A percentile compares a stretch with the other conserved stretches of the same genome.
Evolutionary conservation across 495 filamentous ascomycete genomes (phyloP).

Genomic region (Chlorociboria aeruginascens): DNA sequence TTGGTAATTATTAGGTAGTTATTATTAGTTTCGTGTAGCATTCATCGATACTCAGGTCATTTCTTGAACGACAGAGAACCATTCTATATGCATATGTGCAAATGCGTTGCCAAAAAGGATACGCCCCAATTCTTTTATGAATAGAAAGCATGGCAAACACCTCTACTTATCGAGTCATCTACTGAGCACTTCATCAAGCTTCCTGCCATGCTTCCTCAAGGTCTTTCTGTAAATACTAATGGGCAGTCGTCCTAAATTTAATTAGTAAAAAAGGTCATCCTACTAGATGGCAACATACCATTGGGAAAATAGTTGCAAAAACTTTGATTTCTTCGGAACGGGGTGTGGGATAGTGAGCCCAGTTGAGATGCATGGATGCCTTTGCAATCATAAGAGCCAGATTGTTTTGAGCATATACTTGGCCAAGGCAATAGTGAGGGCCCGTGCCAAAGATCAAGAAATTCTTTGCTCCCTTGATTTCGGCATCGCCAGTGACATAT

Average conservation of each 20-base stretch:
- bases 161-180: background rate
- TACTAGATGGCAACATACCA: slow-evolving; percentile 44
- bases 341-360: slow-evolving; percentile 75
- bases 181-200: background rate
- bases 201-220: slow-evolving; percentile 2
- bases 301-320: slow-evolving; percentile 95
- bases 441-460: slow-evolving; percentile 95
- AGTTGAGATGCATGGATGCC: slow-evolving; percentile 82
- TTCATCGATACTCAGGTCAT: background rate
- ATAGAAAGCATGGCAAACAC: background rate
- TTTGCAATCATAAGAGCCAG: slow-evolving; percentile 88
- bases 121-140: background rate
- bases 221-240: slow-evolving; percentile 38
- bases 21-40: background rate
- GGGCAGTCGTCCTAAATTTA: slow-evolving; percentile 48
- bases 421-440: slow-evolving; percentile 93
- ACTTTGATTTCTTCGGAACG: slow-evolving; percentile 91
- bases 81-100: background rate
- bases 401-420: slow-evolving; percentile 85
- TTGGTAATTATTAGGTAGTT: background rate
- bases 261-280: slow-evolving; percentile 1
- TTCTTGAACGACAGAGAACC: background rate
- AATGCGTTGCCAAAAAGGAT: background rate
- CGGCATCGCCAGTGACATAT: slow-evolving; percentile 83
- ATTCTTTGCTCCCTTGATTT: slow-evolving; percentile 82